Conservation (phyloP, 2,329 filamentous ascomycete genomes). For the Botrytis cinerea region DNA sequence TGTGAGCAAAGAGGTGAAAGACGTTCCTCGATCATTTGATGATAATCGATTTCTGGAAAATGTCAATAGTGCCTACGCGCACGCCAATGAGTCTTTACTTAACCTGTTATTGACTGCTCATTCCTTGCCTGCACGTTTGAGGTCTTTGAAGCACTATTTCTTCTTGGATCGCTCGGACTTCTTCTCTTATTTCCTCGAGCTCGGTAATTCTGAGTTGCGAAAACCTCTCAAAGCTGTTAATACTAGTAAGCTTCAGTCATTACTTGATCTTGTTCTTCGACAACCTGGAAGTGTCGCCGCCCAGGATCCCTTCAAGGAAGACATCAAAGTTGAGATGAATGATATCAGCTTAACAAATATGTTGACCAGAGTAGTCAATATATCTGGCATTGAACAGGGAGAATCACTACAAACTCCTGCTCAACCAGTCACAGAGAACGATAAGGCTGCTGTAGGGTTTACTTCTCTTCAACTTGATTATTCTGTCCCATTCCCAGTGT, state of each 20-base stretch:
- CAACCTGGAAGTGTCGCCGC: slow-evolving; percentile 93
- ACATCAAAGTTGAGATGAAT: slow-evolving; percentile 97
- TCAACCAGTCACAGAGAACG: slow-evolving; percentile 67
- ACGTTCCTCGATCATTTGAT: slow-evolving; percentile 91
- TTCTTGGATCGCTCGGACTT: slow-evolving; percentile 98
- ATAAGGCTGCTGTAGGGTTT: slow-evolving; percentile 86
- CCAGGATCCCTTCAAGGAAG: slow-evolving; percentile 95
- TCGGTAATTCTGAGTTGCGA: slow-evolving; percentile 83
- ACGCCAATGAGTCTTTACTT: slow-evolving; percentile 92
- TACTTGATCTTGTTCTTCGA: slow-evolving; percentile 94
- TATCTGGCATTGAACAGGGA: slow-evolving; percentile 91
- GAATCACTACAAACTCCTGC: slow-evolving; percentile 73
- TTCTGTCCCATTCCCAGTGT: slow-evolving; percentile 89
- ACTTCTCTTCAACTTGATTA: slow-evolving; percentile 95
- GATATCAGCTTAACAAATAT: slow-evolving; percentile 90
- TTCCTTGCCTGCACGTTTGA: slow-evolving; percentile 79
- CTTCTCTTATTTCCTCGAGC: slow-evolving; percentile 95
- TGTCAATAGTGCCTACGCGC: slow-evolving; percentile 90
- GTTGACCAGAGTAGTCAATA: slow-evolving; percentile 93
- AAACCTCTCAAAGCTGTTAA: slow-evolving; percentile 90
- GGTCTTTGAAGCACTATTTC: slow-evolving; percentile 97
- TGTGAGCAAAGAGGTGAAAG: slow-evolving; percentile 81
- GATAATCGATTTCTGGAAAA: slow-evolving; percentile 92
- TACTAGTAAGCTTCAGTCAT: slow-evolving; percentile 86
- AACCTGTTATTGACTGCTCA: slow-evolving; percentile 91